Conservation (phyloP, 2,329 filamentous ascomycete genomes). For the Ascochyta fabae region DNA sequence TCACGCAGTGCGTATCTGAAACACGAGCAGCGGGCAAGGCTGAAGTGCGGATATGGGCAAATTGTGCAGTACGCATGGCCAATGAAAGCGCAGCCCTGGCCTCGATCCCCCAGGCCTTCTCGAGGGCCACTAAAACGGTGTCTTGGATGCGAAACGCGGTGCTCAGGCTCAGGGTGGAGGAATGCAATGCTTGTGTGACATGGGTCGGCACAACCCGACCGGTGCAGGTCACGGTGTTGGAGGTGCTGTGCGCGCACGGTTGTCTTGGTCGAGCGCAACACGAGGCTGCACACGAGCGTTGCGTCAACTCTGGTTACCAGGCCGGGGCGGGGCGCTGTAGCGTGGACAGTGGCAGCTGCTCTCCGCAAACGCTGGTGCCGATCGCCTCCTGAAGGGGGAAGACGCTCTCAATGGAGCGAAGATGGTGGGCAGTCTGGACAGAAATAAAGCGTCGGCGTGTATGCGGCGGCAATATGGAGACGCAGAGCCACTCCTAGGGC, state of each 20-base stretch:
- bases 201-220: conserved; percentile 1
- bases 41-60: conserved; percentile 13
- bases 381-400: conserved; percentile 18
- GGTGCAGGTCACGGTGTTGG: conserved; percentile 10
- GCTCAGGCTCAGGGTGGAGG: neutral
- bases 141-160: conserved; percentile 12
- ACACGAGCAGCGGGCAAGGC: conserved; percentile 6
- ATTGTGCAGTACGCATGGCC: neutral
- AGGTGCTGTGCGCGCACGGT: neutral
- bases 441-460: conserved; percentile 19
- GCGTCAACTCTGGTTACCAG: conserved; percentile 1
- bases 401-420: conserved; percentile 7
- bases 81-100: conserved; percentile 4
- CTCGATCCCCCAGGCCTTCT: conserved; percentile 7
- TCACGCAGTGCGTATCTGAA: conserved; percentile 10
- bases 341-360: conserved; percentile 8
- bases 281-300: conserved; percentile 6
- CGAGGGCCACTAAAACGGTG: conserved; percentile 12
- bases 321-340: conserved; percentile 13
- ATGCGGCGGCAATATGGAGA: conserved; percentile 21
- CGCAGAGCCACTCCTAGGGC: conserved; percentile 9
- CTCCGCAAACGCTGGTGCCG: conserved; percentile 17
- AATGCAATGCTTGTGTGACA: conserved; percentile 5
- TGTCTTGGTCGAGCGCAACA: neutral
- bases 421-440: conserved; percentile 7